Conservation (phyloP, 306 rosid species). For the Corylus americana region DNA sequence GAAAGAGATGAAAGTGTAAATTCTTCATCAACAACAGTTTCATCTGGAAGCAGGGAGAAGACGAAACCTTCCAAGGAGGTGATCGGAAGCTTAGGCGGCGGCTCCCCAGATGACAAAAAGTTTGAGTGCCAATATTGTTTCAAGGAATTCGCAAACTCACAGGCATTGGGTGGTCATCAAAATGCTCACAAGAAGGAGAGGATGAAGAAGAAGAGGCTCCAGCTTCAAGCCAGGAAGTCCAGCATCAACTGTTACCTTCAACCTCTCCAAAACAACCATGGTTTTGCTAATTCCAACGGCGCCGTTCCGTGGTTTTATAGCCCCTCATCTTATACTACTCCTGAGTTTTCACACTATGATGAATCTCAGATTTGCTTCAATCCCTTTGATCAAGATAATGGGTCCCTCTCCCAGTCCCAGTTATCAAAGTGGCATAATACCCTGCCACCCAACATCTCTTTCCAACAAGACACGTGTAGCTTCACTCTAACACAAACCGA, state of each 20-base stretch:
- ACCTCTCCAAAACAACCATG: conserved; percentile 50
- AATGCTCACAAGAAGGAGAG: conserved; percentile 98
- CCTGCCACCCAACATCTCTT: conserved; percentile 19
- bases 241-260: conserved; percentile 71
- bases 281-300: conserved; percentile 33
- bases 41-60: conserved; percentile 33
- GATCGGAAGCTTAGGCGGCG: conserved; percentile 27
- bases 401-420: conserved; percentile 2
- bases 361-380: conserved; percentile 73
- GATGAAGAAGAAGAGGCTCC: conserved; percentile 90
- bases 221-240: conserved; percentile 84
- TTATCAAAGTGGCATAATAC: conserved; percentile 48
- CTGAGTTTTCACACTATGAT: conserved; percentile 37
- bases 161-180: conserved; percentile 96
- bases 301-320: conserved; percentile 64
- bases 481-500: conserved; percentile 51
- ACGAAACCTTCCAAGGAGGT: conserved; percentile 28
- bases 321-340: conserved; percentile 48
- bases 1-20: conserved; percentile 80
- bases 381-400: conserved; percentile 40
- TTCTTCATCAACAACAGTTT: conserved; percentile 59
- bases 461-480: conserved; percentile 39
- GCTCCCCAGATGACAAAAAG: conserved; percentile 35
- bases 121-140: conserved; percentile 90
- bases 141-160: conserved; percentile 88